Conservation (phyloP, 2,329 filamentous ascomycete genomes). For the Paracorniculantispora psalliotae region DNA sequence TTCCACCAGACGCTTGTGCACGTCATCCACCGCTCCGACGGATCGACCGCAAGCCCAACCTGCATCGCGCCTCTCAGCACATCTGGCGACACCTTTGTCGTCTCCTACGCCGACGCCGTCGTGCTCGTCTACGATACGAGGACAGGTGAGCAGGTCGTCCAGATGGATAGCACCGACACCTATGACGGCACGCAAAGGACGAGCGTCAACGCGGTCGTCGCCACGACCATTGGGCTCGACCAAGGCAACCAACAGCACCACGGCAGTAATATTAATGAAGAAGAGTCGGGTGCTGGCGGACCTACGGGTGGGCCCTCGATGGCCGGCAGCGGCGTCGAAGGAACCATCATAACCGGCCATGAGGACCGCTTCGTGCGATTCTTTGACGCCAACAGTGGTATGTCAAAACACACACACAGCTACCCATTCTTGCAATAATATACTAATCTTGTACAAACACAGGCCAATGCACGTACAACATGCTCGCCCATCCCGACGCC, state of each 20-base stretch:
- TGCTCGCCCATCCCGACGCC: constrained; percentile 91
- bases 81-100: constrained; percentile 83
- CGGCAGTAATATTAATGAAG: constrained; percentile 58
- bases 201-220: constrained; percentile 87
- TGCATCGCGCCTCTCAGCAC: constrained; percentile 86
- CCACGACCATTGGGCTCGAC: constrained; percentile 78
- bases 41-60: constrained; percentile 69
- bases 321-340: constrained; percentile 77
- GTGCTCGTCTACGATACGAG: constrained; percentile 90
- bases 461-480: constrained; percentile 99
- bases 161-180: constrained; percentile 90
- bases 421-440: background rate
- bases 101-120: constrained; percentile 84
- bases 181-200: constrained; percentile 77
- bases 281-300: constrained; percentile 69
- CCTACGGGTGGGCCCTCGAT: constrained; percentile 66
- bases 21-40: constrained; percentile 68
- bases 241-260: constrained; percentile 49
- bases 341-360: constrained; percentile 91
- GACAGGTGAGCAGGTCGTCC: constrained; percentile 83
- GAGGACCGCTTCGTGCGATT: constrained; percentile 95
- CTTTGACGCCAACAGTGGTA: constrained; percentile 98
- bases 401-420: constrained; percentile 32
- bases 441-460: constrained; percentile 18
- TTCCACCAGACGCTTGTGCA: constrained; percentile 88